Percentiles rank a stretch among this genome's conserved stretches.
Conservation (phyloP, 2,329 filamentous ascomycete species). For the Coniochaeta pulveracea region DNA sequence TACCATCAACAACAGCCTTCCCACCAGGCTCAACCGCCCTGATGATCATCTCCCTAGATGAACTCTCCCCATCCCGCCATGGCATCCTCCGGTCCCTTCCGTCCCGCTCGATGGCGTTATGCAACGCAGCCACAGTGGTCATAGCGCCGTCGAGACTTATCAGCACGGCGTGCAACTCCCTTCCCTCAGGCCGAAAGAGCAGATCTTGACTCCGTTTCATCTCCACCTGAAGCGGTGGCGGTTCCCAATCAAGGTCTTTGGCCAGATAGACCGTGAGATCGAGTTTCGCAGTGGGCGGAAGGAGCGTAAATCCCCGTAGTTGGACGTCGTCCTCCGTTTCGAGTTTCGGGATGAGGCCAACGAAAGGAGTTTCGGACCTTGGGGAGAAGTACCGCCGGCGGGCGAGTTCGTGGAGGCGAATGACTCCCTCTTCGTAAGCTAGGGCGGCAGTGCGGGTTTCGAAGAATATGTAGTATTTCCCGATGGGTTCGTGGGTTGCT, state of each 20-base stretch:
- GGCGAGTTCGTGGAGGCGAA: slow-evolving; percentile 30
- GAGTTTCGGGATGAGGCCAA: slow-evolving; percentile 16
- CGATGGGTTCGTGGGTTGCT: slow-evolving; percentile 48
- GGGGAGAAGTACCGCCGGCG: slow-evolving; percentile 5
- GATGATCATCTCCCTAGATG: too few relatives aligned
- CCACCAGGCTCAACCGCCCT: slow-evolving; percentile 1
- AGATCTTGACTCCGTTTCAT: slow-evolving; percentile 8
- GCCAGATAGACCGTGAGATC: slow-evolving; percentile 5
- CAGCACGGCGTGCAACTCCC: slow-evolving; percentile 19
- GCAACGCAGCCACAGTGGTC: slow-evolving; percentile 19
- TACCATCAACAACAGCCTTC: slow-evolving; percentile 11
- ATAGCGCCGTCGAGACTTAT: slow-evolving; percentile 20
- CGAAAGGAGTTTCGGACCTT: slow-evolving; percentile 10
- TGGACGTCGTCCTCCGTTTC: slow-evolving; percentile 24
- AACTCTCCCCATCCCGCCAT: slow-evolving; percentile 19
- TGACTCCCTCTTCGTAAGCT: slow-evolving; percentile 46
- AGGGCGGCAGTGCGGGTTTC: slow-evolving; percentile 43
- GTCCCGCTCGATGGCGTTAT: slow-evolving; percentile 27
- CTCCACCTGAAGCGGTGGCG: slow-evolving; percentile 7
- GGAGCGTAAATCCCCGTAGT: slow-evolving; percentile 6
- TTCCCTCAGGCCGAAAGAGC: neutral
- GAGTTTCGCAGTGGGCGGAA: slow-evolving; percentile 24
- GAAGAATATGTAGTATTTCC: slow-evolving; percentile 62
- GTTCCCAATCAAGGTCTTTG: slow-evolving; percentile 4
- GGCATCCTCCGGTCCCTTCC: slow-evolving; percentile 26